Percentiles rank a stretch among this genome's conserved stretches.
phyloP scores from a whole-genome alignment of 352 stramenopile genomes.

The Elongisporangium undulatum region DNA sequence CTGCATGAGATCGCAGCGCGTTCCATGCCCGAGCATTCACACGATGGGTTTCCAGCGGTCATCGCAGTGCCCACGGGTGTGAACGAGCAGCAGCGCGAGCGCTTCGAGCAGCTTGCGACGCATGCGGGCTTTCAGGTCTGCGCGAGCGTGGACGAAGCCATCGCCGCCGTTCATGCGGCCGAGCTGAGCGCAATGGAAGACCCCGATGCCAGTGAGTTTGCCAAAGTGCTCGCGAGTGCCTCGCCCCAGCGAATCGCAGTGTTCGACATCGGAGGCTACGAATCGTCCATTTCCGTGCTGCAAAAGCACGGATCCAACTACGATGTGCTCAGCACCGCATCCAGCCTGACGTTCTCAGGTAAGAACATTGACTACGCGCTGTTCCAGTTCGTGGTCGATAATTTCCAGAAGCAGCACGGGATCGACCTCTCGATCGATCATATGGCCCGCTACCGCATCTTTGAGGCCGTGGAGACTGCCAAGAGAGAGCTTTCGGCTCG shows the following conservation, averaged over 20 bases:
- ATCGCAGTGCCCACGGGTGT: conserved; percentile 41
- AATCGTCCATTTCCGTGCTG: conserved; percentile 48
- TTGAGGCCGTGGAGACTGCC: conserved; percentile 61
- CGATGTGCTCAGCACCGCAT: conserved; percentile 26
- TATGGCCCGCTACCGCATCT: conserved; percentile 63
- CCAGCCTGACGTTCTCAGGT: conserved; percentile 36
- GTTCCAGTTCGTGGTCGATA: conserved; percentile 41
- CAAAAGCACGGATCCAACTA: conserved; percentile 27
- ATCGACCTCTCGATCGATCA: conserved; percentile 73
- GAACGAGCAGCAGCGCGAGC: conserved; percentile 21
- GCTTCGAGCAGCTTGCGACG: conserved; percentile 42
- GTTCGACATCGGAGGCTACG: conserved; percentile 67
- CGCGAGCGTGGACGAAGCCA: conserved; percentile 46
- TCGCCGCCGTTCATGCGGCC: conserved; percentile 56
- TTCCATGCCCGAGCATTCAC: conserved; percentile 35
- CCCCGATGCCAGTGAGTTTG: conserved; percentile 14
- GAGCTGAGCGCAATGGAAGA: conserved; percentile 35
- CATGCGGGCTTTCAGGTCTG: conserved; percentile 58
- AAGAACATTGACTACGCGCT: conserved; percentile 40
- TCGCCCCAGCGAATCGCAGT: conserved; percentile 37
- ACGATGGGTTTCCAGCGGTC: conserved; percentile 40
- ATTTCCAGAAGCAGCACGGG: conserved; percentile 44
- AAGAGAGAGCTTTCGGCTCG: conserved; percentile 67
- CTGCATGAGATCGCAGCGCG: conserved; percentile 34
- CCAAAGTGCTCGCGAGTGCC: conserved; percentile 1